Evolutionary conservation across 2,329 filamentous ascomycete genomes (phyloP).

Genomic region (Lachnellula hyalina): DNA sequence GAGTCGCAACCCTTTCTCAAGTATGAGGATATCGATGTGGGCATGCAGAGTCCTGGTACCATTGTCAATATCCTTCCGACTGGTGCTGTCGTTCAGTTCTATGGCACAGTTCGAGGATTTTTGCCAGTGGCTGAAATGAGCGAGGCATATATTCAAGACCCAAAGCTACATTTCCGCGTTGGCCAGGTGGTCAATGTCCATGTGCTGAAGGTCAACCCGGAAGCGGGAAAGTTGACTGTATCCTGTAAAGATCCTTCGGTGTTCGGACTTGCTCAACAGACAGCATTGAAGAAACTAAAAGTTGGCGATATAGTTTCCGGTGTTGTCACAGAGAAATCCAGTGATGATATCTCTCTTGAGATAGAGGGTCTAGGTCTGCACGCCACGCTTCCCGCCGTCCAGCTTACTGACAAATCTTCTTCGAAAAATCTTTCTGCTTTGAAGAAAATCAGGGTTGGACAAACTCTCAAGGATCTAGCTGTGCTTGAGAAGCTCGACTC

Average conservation of each 20-base stretch:
- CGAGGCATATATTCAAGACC: constrained; percentile 88
- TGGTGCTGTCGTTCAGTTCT: constrained; percentile 91
- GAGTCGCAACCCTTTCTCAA: constrained; percentile 73
- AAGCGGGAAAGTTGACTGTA: constrained; percentile 68
- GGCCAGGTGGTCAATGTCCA: constrained; percentile 92
- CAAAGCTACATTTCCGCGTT: constrained; percentile 78
- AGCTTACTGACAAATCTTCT: constrained; percentile 78
- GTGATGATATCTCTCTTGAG: constrained; percentile 71
- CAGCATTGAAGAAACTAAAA: constrained; percentile 67
- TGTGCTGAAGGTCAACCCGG: constrained; percentile 72
- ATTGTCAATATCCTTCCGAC: constrained; percentile 73
- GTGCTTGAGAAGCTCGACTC: constrained; percentile 81
- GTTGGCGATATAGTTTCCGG: constrained; percentile 72
- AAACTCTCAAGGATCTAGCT: constrained; percentile 74
- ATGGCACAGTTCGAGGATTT: constrained; percentile 76
- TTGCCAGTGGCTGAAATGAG: constrained; percentile 96
- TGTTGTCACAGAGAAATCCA: constrained; percentile 75
- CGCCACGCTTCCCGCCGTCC: constrained; percentile 69
- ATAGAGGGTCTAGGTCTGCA: constrained; percentile 69
- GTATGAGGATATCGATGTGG: constrained; percentile 68
- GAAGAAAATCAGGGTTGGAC: constrained; percentile 78
- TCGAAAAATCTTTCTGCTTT: constrained; percentile 72
- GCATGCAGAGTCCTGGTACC: constrained; percentile 77
- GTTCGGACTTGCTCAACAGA: constrained; percentile 70
- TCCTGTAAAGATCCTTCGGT: constrained; percentile 87